These are phyloP conservation scores for Prosopis cineraria DNA, from an alignment of 306 rosid species.

Conservation along the genomic window DNA sequence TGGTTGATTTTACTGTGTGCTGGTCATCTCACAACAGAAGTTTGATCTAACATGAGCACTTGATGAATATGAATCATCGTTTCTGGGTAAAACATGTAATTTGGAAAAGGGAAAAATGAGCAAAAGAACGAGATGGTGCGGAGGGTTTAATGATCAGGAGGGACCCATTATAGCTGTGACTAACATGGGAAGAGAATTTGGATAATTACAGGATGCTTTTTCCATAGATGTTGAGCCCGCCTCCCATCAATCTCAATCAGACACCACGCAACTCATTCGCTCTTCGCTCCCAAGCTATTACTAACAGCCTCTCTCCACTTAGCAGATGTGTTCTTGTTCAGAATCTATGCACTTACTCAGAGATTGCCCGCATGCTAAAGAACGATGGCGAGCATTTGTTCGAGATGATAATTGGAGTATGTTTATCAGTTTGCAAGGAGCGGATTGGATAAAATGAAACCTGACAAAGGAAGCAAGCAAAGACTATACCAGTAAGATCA, in stretches of 20 bases:
- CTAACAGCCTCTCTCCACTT: neutral
- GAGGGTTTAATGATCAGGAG: neutral
- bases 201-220: neutral
- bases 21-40: neutral
- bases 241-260: slow-evolving; percentile 29
- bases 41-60: neutral
- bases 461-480: too few species aligned
- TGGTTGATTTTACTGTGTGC: neutral
- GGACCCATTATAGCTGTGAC: slow-evolving; percentile 25
- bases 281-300: slow-evolving; percentile 21
- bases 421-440: too few species aligned
- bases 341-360: too few species aligned
- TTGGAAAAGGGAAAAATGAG: neutral
- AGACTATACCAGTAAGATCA: too few species aligned
- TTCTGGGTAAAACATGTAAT: neutral
- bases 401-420: too few species aligned
- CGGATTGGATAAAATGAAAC: too few species aligned
- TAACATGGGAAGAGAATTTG: neutral
- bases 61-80: neutral
- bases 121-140: neutral
- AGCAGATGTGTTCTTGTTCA: neutral
- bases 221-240: slow-evolving; percentile 10
- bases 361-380: too few species aligned
- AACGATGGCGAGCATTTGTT: too few species aligned
- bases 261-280: slow-evolving; percentile 4